Conservation (phyloP, 306 rosid species). For the Glycine tomentella region DNA sequence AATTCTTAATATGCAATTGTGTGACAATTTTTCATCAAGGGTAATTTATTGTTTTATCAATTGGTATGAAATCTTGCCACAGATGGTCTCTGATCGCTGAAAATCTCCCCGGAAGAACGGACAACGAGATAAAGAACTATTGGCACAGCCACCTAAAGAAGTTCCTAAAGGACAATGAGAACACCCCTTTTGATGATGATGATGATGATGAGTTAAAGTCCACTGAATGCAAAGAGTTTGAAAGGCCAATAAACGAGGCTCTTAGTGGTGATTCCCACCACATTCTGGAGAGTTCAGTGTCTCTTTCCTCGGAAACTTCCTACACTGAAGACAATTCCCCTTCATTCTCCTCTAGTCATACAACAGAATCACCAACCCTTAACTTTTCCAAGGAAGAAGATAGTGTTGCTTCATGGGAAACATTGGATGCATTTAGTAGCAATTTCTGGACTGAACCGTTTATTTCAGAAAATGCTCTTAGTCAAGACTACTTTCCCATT, state of each 20-base stretch:
- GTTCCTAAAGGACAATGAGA: not conserved
- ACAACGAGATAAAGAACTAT: conserved; percentile 73
- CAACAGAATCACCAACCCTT: not conserved
- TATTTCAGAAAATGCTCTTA: conserved; percentile 46
- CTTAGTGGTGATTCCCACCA: conserved; percentile 10
- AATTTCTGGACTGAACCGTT: conserved; percentile 76
- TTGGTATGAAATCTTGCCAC: not conserved
- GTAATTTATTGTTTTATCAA: not conserved
- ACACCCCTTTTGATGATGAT: conserved; percentile 22
- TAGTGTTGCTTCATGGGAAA: conserved; percentile 35
- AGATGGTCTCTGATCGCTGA: conserved; percentile 81
- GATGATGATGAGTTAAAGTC: not conserved
- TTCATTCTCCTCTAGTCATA: conserved; percentile 36
- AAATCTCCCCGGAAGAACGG: conserved; percentile 69
- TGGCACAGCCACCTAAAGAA: conserved; percentile 77
- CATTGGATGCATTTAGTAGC: conserved; percentile 38
- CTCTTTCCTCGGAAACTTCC: conserved; percentile 45
- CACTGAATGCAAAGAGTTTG: conserved; percentile 28
- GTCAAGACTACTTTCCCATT: conserved; percentile 18
- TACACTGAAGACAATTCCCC: conserved; percentile 34
- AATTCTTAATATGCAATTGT: too few relatives aligned
- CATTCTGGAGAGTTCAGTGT: conserved; percentile 54
- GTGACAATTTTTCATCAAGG: not conserved
- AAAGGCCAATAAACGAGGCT: not conserved
- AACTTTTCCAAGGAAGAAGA: conserved; percentile 31